phyloP scores from a whole-genome alignment of 345 rosid species.

The Eucalyptus curtisii region DNA sequence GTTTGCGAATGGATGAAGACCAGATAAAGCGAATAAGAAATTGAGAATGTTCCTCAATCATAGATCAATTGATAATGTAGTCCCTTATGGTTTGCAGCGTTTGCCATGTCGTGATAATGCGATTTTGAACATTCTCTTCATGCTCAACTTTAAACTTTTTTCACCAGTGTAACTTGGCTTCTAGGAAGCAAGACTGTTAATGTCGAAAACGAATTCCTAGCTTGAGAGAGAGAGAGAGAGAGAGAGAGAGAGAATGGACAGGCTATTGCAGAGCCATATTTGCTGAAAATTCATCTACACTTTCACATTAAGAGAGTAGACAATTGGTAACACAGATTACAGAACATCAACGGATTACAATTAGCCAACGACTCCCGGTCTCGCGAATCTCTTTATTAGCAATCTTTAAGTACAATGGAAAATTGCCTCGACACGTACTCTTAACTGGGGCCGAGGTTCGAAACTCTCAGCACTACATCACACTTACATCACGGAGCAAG shows the following conservation, averaged over 20 bases:
- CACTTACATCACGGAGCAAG: conserved; percentile 40
- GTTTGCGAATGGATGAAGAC: background rate
- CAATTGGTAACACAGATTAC: background rate
- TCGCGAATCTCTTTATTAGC: background rate
- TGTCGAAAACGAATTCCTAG: background rate
- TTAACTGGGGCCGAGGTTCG: background rate
- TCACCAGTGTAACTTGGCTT: background rate
- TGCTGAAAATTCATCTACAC: background rate
- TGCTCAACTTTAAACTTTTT: background rate
- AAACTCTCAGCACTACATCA: conserved; percentile 17
- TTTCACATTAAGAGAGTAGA: background rate
- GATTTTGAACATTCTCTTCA: background rate
- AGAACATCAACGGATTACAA: background rate
- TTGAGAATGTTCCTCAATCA: background rate
- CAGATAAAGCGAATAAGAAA: background rate
- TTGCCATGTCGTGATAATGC: background rate
- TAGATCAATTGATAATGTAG: background rate
- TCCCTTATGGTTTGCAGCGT: background rate
- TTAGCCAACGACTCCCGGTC: background rate
- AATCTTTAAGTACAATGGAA: background rate
- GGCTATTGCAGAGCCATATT: background rate
- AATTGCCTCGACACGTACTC: background rate
- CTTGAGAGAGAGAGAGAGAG: background rate
- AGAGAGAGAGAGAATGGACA: background rate
- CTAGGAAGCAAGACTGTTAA: background rate